Base-by-base conservation (phyloP, 805 yeast species). In the Lachancea sp. region DNA sequence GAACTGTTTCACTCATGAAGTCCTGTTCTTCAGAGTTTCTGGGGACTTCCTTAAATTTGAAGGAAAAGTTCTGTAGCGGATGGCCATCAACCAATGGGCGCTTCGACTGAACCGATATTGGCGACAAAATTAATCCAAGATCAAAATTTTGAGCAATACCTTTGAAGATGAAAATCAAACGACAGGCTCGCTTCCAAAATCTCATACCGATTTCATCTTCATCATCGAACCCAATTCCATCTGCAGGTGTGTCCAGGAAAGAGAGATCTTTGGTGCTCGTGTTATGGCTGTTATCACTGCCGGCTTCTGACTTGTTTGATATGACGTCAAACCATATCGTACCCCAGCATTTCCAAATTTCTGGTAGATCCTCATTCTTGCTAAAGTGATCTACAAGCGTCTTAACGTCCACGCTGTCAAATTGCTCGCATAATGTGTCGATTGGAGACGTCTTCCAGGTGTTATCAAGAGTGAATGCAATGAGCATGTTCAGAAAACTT, bases 331-430 rank as follows among this genome's bases (percentile, higher is more conserved):
- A 84, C 90, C 92, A 83, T 30, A 84, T 56, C 0, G 87, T 74
- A 2, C 94, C 94, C 87, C 90, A 83, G 52, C 88, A 78, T 55
- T 79, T 80, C 89, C 89, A 83, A 16, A 79, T 82, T 60, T 84
- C 94, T 31, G 83, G 77, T 36, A 83, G 63, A 32, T 68, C 73
- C 55, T 83, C 90, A 55, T 75, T 71, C 36, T 73, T 67, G 47
- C 76, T 70, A 50, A 77, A 78, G 48, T 71, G 58, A 4, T 68
- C 64, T n/a, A 81, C 47, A 31, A 70, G 58, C 37, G 68, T 64
- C 0, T 67, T 63, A n/a, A 67, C 51, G 21, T 50, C 48, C 48
- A 53, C 46, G 3, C 41, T 29, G 21, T 51, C 48, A 38, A 56
- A 55, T 16, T 47, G 46, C 43, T 45, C 49, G 52, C 51, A 56